Evolutionary conservation across 73 alveolate genomes (phyloP), one percentile per base, ranked within the genome.

Genomic region (Paramecium caudatum): DNA sequence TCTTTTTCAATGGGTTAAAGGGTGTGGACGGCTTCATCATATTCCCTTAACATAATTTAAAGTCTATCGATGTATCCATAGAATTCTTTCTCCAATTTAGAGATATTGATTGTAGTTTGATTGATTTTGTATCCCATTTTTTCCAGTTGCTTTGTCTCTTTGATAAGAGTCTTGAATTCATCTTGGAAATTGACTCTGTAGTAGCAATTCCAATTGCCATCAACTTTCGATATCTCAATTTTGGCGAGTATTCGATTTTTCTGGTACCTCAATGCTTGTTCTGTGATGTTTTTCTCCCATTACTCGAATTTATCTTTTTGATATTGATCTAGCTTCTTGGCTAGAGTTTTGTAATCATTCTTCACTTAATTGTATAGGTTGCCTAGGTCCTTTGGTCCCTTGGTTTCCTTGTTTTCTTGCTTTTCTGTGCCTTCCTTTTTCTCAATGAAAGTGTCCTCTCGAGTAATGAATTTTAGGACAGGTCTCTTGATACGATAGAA

Each of bases 401-500:
- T 55, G 8, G 46, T 15, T 43, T 55, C 80, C 3, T 55, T 55
- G 7, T 93, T 19, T 94, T 68, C 96, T 96, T 55, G 23, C 19
- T 55, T 70, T 1, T 61, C 92, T 50, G 17, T n/a, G 19, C 50
- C 41, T 3, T 55, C 80, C 9, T 55, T 55, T 43, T 55, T 55
- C 30, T 55, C 80, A 5, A 55, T 55, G 30, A 55, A 55, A 5
- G 80, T 55, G 0, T 55, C 80, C 37, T 55, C 80, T 37, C 50
- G 49, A 43, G 63, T 83, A 12, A 55, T 96, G 92, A 96, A 97
- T 84, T 97, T 96, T 82, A 96, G 92, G 46, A 97, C 96, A 5
- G 99, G 99, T 47, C 97, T 94, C 90, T 97, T 96, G 83, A 97
- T 96, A 90, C 99, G 94, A 8, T 94, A 96, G 91, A 95, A 94